Evolutionary conservation across 441 rosid species (phyloP).

Genomic region (Erysimum cheiri): DNA sequence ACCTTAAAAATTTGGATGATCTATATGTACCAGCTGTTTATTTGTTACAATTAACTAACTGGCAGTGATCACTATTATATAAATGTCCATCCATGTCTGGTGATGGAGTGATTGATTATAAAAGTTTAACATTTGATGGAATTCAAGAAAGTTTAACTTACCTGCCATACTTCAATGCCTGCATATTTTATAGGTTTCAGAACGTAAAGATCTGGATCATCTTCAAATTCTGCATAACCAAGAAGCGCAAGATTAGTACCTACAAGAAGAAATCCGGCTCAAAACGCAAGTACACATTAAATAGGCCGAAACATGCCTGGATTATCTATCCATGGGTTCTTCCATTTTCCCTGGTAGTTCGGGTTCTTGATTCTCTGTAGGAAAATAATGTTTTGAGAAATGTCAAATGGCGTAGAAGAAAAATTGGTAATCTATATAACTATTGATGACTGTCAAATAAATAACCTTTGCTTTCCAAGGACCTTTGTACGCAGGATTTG

Average conservation of each 20-base stretch:
- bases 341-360: conserved; percentile 93
- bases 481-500: conserved; percentile 90
- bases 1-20: not conserved
- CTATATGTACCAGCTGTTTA: conserved; percentile 4
- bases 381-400: conserved; percentile 3
- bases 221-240: conserved; percentile 77
- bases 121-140: not conserved
- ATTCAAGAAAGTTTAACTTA: conserved; percentile 36
- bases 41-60: not conserved
- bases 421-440: not conserved
- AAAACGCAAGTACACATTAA: conserved; percentile 9
- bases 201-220: conserved; percentile 94
- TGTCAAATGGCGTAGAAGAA: conserved; percentile 23
- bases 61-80: not conserved
- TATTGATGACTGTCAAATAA: conserved; percentile 22
- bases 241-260: conserved; percentile 33
- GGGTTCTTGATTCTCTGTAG: conserved; percentile 90
- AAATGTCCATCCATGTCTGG: not conserved
- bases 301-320: conserved; percentile 62
- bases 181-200: conserved; percentile 79
- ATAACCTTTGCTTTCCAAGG: conserved; percentile 92
- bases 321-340: conserved; percentile 85
- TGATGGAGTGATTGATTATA: conserved; percentile 9
- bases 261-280: conserved; percentile 7
- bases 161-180: conserved; percentile 98